Evolutionary conservation across 441 rosid species (phyloP).

Genomic region (Bocquillonia castaneifolia): DNA sequence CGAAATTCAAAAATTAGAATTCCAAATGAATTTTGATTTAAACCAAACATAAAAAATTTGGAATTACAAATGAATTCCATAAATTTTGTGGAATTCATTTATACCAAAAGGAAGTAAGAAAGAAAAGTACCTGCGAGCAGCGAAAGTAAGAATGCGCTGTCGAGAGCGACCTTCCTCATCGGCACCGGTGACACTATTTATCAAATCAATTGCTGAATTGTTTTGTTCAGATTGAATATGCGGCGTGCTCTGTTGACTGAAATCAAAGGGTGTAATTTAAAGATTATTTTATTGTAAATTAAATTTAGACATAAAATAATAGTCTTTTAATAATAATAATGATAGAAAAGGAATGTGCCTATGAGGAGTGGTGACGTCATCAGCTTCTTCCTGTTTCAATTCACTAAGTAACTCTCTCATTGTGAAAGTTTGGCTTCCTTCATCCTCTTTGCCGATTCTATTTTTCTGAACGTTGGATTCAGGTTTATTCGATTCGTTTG

Average conservation of each 20-base stretch:
- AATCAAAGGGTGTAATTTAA: slow-evolving; percentile 18
- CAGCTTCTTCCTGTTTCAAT: slow-evolving; percentile 72
- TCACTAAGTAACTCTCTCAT: slow-evolving; percentile 85
- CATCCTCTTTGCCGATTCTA: slow-evolving; percentile 40
- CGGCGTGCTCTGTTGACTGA: slow-evolving; percentile 59
- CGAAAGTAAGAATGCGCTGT: slow-evolving; percentile 93
- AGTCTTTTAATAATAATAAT: not conserved
- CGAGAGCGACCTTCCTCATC: slow-evolving; percentile 97
- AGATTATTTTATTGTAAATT: no score
- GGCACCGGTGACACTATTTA: slow-evolving; percentile 66
- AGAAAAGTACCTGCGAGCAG: slow-evolving; percentile 74
- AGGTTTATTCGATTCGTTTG: slow-evolving; percentile 28
- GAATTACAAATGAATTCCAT: slow-evolving; percentile 23
- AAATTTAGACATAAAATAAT: no score
- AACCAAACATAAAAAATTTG: no score
- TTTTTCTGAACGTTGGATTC: slow-evolving; percentile 26
- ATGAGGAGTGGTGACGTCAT: slow-evolving; percentile 47
- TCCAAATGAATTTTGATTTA: slow-evolving; percentile 19
- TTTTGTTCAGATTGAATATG: slow-evolving; percentile 55
- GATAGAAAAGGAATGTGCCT: slow-evolving; percentile 30
- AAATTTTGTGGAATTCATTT: no score
- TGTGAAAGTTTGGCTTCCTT: slow-evolving; percentile 66
- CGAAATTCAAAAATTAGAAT: slow-evolving; percentile 14
- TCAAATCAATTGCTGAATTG: slow-evolving; percentile 84
- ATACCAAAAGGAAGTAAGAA: not conserved